Percentiles rank a stretch among this genome's conserved stretches.
phyloP scores from a whole-genome alignment of 2,329 filamentous ascomycete species.

The Claviceps capensis region DNA sequence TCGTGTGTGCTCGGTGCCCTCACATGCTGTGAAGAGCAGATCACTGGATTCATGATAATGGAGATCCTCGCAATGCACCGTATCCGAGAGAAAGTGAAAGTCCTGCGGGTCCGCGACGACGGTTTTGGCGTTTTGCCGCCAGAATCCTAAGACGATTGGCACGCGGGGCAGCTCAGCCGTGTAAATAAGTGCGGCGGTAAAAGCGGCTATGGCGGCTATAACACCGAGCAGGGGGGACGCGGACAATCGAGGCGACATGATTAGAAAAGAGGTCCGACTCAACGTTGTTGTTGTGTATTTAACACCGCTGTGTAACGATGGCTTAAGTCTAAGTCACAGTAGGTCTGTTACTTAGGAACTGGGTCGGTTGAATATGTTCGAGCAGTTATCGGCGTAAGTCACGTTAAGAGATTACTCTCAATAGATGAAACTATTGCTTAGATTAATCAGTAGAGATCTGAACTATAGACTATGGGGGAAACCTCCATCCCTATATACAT shows the following conservation, averaged over 20 bases:
- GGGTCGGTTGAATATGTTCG: too few species aligned
- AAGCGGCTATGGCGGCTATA: not conserved
- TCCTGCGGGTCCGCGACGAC: constrained; percentile 12
- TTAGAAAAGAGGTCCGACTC: not conserved
- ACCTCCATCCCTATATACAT: too few species aligned
- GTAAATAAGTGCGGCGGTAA: constrained; percentile 3
- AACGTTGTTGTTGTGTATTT: too few species aligned
- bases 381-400: too few species aligned
- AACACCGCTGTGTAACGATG: too few species aligned
- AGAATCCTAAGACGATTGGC: constrained; percentile 14
- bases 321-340: too few species aligned
- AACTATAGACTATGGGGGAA: too few species aligned
- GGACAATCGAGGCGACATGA: not conserved
- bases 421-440: too few species aligned
- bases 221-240: not conserved
- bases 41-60: constrained; percentile 37
- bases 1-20: constrained; percentile 26
- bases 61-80: constrained; percentile 44
- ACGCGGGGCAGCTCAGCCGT: constrained; percentile 2
- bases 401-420: too few species aligned
- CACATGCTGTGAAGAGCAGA: constrained; percentile 42
- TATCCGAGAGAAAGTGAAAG: constrained; percentile 33
- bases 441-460: too few species aligned
- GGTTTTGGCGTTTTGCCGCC: constrained; percentile 13
- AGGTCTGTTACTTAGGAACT: too few species aligned